Evolutionary conservation across 768 basidiomycete species (phyloP).

Genomic region (Mycena albidolilacea): DNA sequence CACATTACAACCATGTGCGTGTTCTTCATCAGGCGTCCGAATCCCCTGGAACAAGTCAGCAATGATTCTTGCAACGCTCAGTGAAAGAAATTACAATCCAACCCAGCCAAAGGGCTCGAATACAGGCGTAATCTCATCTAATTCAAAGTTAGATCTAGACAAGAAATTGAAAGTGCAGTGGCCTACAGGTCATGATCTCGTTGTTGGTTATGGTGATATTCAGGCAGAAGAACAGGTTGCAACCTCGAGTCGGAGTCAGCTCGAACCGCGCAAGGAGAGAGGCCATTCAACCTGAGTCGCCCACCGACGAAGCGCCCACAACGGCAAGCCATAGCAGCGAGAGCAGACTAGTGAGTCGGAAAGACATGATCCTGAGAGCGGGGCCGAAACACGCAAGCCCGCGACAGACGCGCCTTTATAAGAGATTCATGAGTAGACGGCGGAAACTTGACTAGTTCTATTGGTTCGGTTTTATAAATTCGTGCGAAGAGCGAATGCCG

Average conservation of each 20-base stretch:
- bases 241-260: constrained; percentile 16
- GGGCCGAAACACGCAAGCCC: constrained; percentile 9
- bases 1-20: constrained; percentile 72
- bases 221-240: constrained; percentile 38
- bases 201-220: constrained; percentile 31
- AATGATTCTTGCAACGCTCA: neutral
- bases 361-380: constrained; percentile 17
- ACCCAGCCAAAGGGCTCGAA: constrained; percentile 65
- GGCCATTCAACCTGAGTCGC: constrained; percentile 22
- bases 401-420: constrained; percentile 30
- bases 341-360: constrained; percentile 26
- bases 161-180: neutral
- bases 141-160: neutral
- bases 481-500: constrained; percentile 25
- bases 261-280: neutral
- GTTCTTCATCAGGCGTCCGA: constrained; percentile 63
- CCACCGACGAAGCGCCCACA: constrained; percentile 22
- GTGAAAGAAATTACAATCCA: constrained; percentile 57
- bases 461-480: constrained; percentile 25
- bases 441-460: constrained; percentile 18
- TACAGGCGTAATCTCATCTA: constrained; percentile 31
- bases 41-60: constrained; percentile 56
- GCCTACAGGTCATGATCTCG: constrained; percentile 35
- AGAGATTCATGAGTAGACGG: constrained; percentile 17
- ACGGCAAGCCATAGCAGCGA: constrained; percentile 32